These are phyloP conservation scores for Penicillium sp. DNA, from an alignment of 2,329 filamentous ascomycete species.

Conservation along the genomic window DNA sequence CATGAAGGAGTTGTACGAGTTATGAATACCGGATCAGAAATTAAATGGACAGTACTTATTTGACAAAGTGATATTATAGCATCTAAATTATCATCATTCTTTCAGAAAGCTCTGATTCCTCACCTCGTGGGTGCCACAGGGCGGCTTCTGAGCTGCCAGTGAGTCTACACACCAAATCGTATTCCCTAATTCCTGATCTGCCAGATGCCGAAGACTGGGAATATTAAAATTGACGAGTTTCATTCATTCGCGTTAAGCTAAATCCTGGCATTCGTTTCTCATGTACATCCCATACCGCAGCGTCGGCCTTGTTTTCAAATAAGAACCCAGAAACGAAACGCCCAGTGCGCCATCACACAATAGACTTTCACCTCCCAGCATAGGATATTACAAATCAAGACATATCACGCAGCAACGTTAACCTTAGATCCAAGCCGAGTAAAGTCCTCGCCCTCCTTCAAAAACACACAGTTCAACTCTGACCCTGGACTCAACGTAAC, in stretches of 20 bases:
- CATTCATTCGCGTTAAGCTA: not conserved
- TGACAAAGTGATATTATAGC: no score
- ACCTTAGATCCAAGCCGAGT: not conserved
- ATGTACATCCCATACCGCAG: not conserved
- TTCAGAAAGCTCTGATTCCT: no score
- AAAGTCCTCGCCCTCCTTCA: slow-evolving; percentile 26
- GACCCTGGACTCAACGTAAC: slow-evolving; percentile 39
- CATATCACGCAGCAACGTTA: not conserved
- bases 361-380: not conserved
- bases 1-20: not conserved
- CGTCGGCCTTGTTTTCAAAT: not conserved
- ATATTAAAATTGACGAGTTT: not conserved
- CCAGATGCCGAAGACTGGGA: not conserved
- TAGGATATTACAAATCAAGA: not conserved
- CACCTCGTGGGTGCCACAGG: no score
- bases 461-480: slow-evolving; percentile 42
- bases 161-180: no score
- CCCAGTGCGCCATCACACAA: not conserved
- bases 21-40: no score
- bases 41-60: not conserved
- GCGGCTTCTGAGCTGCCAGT: no score
- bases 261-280: slow-evolving; percentile 1
- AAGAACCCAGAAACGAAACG: not conserved
- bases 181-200: no score
- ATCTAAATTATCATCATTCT: no score